Base-by-base conservation (phyloP, 129 eudicot genomes). In the Chrysanthemum makinoi region DNA sequence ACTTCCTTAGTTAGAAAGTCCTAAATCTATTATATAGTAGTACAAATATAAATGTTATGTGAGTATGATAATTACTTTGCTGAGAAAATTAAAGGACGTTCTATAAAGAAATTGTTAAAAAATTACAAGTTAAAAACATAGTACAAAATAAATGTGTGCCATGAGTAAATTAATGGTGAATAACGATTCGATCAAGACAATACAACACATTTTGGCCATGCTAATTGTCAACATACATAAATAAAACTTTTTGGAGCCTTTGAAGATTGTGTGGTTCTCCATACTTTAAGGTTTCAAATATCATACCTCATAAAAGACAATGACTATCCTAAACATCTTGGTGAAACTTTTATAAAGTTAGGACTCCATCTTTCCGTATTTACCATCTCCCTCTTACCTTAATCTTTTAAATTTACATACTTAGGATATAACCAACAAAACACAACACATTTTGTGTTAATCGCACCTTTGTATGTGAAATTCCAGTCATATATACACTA, bases 371-470 rank as follows among this genome's bases (percentile, higher is more conserved):
- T 55, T 56, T 70, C 12, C 46, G 5, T 12, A 1, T 3, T 56
- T 20, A 52, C 66, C 47, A 3, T 58, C 66, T 22, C 67, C 26
- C 75, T 70, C 56, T 57, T 55, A 39, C 75, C 75, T 55, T 39
- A 70, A 30, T 22, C 35, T 4, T 30, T 30, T 30, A 30, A 30
- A 22, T 22, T 4, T 30, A 30, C 4, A 3, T 20, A 43, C 55
- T 43, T 12, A 1, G 17, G 33, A 43, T 56, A 70, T 70, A 56
- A 51, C 24, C 24, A 51, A 15, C 14, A 26, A 5, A 1, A 24
- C 1, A 8, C 28, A 70, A 57, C 50, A 57, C 75, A 57, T n/a
- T 1, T 5, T 14, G 46, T 43, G 33, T 69, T 35, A 55, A 33
- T 53, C 24, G 43, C 55, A 18, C 51, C 30, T 57, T 57, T 70